A percentile compares a stretch with the other conserved stretches of the same genome.
Evolutionary conservation across 208 protist species (phyloP).

Genomic region (Crithidia expoeki): DNA sequence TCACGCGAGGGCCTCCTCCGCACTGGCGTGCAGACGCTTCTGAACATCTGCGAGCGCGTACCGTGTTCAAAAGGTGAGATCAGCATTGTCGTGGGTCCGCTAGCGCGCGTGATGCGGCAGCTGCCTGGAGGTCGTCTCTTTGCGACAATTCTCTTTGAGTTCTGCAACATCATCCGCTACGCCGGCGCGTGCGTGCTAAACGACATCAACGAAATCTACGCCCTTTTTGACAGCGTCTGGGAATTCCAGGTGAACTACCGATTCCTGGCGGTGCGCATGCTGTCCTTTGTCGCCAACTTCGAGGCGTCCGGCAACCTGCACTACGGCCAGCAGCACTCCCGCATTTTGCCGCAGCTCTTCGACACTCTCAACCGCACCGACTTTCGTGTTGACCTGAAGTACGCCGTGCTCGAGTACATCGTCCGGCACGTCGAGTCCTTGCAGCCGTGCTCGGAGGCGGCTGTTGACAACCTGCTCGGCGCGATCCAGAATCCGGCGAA

Average conservation of each 20-base stretch:
- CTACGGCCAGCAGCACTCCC: slow-evolving; percentile 43
- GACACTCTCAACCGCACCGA: slow-evolving; percentile 68
- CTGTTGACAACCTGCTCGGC: slow-evolving; percentile 67
- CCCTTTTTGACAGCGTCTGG: slow-evolving; percentile 76
- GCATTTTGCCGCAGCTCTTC: slow-evolving; percentile 72
- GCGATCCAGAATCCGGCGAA: slow-evolving; percentile 50
- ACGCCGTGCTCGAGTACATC: slow-evolving; percentile 80
- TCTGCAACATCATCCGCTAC: slow-evolving; percentile 72
- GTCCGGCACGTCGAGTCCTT: slow-evolving; percentile 65
- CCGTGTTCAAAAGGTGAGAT: slow-evolving; percentile 71
- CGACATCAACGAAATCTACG: slow-evolving; percentile 51
- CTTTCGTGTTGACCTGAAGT: slow-evolving; percentile 57
- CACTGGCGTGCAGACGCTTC: slow-evolving; percentile 70
- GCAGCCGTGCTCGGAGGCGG: slow-evolving; percentile 59
- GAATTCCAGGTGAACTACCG: slow-evolving; percentile 56
- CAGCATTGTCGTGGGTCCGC: slow-evolving; percentile 52
- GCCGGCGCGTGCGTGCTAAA: slow-evolving; percentile 52
- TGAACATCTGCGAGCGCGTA: slow-evolving; percentile 76
- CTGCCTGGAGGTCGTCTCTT: slow-evolving; percentile 53
- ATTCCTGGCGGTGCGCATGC: slow-evolving; percentile 79
- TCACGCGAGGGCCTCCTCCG: slow-evolving; percentile 63
- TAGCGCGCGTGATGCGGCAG: slow-evolving; percentile 64
- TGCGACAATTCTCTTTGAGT: slow-evolving; percentile 70
- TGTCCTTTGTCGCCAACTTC: slow-evolving; percentile 67
- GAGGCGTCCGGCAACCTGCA: slow-evolving; percentile 50